phyloP scores from a whole-genome alignment of 2,329 filamentous ascomycete species.

The Ophiocordyceps camponoti-floridani region DNA sequence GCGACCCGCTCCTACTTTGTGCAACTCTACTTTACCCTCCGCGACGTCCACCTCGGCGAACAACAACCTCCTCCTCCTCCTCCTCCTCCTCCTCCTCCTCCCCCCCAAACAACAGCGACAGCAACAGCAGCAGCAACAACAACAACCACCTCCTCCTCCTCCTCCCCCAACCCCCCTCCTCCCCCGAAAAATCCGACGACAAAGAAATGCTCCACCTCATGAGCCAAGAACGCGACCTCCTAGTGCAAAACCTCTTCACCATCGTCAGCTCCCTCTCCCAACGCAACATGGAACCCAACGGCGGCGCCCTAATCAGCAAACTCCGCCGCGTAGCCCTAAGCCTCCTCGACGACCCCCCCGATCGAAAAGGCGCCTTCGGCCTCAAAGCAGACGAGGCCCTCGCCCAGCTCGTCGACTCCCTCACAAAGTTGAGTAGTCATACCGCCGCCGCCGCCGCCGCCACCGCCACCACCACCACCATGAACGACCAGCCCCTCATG shows the following conservation, averaged over 20 bases:
- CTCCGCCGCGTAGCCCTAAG: conserved; percentile 73
- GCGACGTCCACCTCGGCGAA: conserved; percentile 42
- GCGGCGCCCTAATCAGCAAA: conserved; percentile 55
- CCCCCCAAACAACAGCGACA: conserved; percentile 3
- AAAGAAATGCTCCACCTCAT: conserved; percentile 44
- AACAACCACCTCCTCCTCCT: background rate
- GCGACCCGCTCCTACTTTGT: conserved; percentile 71
- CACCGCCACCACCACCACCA: background rate
- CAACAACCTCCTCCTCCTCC: no score
- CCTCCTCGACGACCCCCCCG: conserved; percentile 41
- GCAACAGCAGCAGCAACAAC: background rate
- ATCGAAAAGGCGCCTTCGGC: conserved; percentile 31
- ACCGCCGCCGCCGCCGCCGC: background rate
- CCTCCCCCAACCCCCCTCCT: background rate
- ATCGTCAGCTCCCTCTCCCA: conserved; percentile 65
- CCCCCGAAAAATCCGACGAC: conserved; percentile 19
- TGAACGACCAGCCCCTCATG: background rate
- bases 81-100: no score
- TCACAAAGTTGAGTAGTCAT: conserved; percentile 49
- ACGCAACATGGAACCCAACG: conserved; percentile 65
- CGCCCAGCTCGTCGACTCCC: conserved; percentile 52
- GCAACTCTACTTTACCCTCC: conserved; percentile 67
- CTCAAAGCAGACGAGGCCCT: conserved; percentile 52
- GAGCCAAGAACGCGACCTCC: conserved; percentile 59
- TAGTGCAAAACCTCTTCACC: conserved; percentile 60